A percentile compares a stretch with the other conserved stretches of the same genome.
phyloP scores from a whole-genome alignment of 148 eudicot species.

The Cornus kousa region DNA sequence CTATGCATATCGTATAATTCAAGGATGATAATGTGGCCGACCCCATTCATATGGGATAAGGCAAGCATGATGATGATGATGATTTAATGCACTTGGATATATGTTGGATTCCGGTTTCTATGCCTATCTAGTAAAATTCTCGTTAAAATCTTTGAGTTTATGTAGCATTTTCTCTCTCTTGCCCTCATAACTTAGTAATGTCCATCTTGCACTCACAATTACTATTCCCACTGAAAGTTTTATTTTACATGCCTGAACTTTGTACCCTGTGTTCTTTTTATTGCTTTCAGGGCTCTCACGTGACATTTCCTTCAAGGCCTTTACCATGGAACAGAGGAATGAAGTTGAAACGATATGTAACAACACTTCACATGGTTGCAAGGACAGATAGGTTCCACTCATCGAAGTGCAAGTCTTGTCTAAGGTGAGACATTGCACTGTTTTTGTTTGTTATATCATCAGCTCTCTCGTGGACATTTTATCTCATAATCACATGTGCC shows the following conservation, averaged over 20 bases:
- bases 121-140: too few relatives aligned
- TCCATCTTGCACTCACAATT: background rate
- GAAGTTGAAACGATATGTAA: slow-evolving; percentile 31
- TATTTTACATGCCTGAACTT: background rate
- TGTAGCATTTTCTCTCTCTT: too few relatives aligned
- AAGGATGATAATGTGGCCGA: background rate
- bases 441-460: background rate
- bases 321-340: slow-evolving; percentile 43
- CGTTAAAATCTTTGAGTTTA: too few relatives aligned
- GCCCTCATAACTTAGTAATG: background rate
- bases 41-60: background rate
- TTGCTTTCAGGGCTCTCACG: slow-evolving; percentile 48
- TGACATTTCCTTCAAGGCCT: slow-evolving; percentile 33
- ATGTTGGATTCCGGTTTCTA: background rate
- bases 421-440: slow-evolving; percentile 35
- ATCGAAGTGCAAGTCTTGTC: slow-evolving; percentile 36
- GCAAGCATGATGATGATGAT: too few relatives aligned
- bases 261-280: background rate
- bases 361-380: slow-evolving; percentile 32
- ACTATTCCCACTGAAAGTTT: background rate
- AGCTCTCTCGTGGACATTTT: background rate
- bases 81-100: too few relatives aligned
- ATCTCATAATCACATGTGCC: background rate
- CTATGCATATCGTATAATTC: background rate
- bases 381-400: slow-evolving; percentile 32